Evolutionary conservation across 2,329 filamentous ascomycete species (phyloP), one percentile per base, ranked within the genome.

Genomic region (Cyphellophora attinorum): DNA sequence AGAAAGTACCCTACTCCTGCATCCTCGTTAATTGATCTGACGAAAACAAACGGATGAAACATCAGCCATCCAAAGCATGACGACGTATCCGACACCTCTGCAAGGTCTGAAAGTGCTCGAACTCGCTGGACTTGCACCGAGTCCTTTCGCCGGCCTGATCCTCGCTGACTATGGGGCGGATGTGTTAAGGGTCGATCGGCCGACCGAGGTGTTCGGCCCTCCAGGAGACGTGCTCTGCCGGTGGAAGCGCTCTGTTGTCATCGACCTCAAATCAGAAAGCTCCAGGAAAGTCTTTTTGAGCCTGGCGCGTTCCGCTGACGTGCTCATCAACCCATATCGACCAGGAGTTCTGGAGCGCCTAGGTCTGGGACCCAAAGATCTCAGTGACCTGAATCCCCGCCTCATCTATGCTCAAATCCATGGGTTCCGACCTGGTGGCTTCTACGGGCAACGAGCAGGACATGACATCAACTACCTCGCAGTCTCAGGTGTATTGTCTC

Each of bases 391-490:
- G 13, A 94, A 94, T 56, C 80, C 79, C 10, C 67, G 79, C 0
- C 63, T 95, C 2, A 75, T 95, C 31, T 77, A 93, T 38, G 85
- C 74, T 6, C 79, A 88, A 29, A 81, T 96, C 71, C 89, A 85
- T 4, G 89, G 89, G 0, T 95, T 94, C 57, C 70, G 89, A 11
- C 70, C 86, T 18, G 85, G 93, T 58, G 88, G 88, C 0, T 77
- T 75, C 48, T 95, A 94, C 59, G 74, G 72, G 28, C 61, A 71
- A 49, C 94, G 93, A 85, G 86, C 88, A 0, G 88, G 88, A 27
- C 88, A 95, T 55, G 88, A 94, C 56, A 93, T 95, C 57, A 95
- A 96, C 54, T 96, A 95, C 58, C 79, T 96, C 31, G 84, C 86
- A 31, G 84, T 94, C 0, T 81, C 80, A 0, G 89, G 89, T 1